Percentiles rank a stretch among this genome's conserved stretches.
phyloP scores from a whole-genome alignment of 495 filamentous ascomycete genomes.

The Chaetomium tenue region DNA sequence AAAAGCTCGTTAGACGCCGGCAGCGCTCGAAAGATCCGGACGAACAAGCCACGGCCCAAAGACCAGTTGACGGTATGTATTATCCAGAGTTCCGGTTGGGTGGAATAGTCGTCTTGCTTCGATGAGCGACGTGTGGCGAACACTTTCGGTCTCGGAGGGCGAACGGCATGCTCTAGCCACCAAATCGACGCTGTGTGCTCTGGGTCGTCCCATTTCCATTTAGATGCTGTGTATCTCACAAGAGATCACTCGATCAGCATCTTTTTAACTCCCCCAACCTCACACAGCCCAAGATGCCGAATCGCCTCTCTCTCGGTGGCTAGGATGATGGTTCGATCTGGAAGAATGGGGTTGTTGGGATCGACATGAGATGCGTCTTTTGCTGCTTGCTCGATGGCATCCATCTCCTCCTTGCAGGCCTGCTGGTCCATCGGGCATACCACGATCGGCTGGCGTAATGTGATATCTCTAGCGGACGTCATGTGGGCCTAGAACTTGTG shows the following conservation, averaged over 20 bases:
- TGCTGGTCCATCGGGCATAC: slow-evolving; percentile 95
- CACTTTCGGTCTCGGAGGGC: background rate
- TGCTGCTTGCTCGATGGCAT: slow-evolving; percentile 91
- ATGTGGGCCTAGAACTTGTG: slow-evolving; percentile 69
- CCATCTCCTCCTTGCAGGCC: slow-evolving; percentile 96
- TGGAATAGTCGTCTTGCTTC: background rate
- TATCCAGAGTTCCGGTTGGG: background rate
- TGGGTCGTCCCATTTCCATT: background rate
- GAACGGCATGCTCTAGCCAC: background rate
- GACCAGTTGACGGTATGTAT: background rate
- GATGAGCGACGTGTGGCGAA: background rate
- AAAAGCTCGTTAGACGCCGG: background rate
- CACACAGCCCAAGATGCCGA: slow-evolving; percentile 73
- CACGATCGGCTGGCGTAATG: slow-evolving; percentile 88
- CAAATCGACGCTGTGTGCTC: background rate
- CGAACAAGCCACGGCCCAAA: background rate
- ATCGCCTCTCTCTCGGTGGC: slow-evolving; percentile 74
- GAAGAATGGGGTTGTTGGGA: slow-evolving; percentile 83
- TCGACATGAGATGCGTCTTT: slow-evolving; percentile 86
- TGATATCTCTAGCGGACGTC: slow-evolving; percentile 85
- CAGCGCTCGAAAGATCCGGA: background rate
- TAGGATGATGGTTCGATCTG: slow-evolving; percentile 75
- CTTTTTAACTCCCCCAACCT: slow-evolving; percentile 83
- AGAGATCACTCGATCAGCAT: slow-evolving; percentile 77
- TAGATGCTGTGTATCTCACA: background rate